These are phyloP conservation scores for Ustilago bromivora DNA, from an alignment of 1,284 basidiomycete species.

Conservation along the genomic window DNA sequence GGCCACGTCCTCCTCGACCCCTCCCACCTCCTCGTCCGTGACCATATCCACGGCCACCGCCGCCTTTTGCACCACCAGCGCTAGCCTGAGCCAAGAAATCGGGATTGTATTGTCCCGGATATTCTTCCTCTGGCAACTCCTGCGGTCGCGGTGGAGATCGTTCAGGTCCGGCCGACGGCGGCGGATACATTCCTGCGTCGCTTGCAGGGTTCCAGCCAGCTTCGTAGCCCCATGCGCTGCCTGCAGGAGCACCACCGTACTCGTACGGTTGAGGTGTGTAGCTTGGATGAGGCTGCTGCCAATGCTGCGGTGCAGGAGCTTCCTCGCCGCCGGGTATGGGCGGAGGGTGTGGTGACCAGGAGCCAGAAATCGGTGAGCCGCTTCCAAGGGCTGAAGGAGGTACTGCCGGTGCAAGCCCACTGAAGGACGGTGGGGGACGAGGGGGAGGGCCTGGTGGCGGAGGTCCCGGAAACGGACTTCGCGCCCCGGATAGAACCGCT, in stretches of 20 bases:
- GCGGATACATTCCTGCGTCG: conserved; percentile 4
- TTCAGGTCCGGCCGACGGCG: background rate
- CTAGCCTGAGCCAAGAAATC: conserved; percentile 36
- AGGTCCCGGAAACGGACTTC: conserved; percentile 18
- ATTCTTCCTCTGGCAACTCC: conserved; percentile 49
- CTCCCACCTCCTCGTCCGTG: conserved; percentile 22
- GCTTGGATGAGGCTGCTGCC: conserved; percentile 12
- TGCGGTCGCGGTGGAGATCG: conserved; percentile 13
- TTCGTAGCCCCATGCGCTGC: conserved; percentile 16
- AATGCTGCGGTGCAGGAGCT: conserved; percentile 8
- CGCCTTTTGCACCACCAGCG: conserved; percentile 12
- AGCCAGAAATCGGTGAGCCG: conserved; percentile 18
- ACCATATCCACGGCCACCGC: conserved; percentile 10
- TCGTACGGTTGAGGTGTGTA: conserved; percentile 14
- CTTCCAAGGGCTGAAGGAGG: background rate
- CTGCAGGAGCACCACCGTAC: conserved; percentile 3
- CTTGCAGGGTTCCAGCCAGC: conserved; percentile 8
- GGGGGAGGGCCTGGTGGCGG: conserved; percentile 40
- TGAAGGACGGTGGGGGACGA: conserved; percentile 26
- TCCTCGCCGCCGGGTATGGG: background rate
- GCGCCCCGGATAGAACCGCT: conserved; percentile 1
- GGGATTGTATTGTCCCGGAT: conserved; percentile 50
- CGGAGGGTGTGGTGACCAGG: conserved; percentile 24
- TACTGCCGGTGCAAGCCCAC: background rate
- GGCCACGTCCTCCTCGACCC: conserved; percentile 12